These are phyloP conservation scores for Aspergillus saccharolyticus DNA, from an alignment of 495 filamentous ascomycete species.

Conservation along the genomic window DNA sequence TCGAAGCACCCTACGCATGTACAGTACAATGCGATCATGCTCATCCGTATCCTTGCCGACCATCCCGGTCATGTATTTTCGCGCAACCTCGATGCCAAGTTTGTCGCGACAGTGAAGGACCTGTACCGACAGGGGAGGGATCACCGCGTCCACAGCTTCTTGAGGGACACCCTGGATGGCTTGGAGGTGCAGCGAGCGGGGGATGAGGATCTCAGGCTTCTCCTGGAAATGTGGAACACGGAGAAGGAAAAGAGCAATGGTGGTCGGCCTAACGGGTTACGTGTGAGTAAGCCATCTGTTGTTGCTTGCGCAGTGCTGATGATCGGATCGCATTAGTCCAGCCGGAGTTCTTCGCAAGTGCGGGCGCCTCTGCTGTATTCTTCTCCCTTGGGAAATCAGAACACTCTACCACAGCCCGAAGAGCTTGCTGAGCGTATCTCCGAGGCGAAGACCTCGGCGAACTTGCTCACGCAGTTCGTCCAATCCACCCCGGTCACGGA, in stretches of 20 bases:
- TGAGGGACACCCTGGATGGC: conserved; percentile 75
- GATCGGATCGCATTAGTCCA: neutral
- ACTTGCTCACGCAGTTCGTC: conserved; percentile 83
- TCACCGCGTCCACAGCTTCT: conserved; percentile 70
- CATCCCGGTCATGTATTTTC: conserved; percentile 91
- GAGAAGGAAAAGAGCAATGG: conserved; percentile 55
- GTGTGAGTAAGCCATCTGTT: neutral
- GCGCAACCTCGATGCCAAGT: conserved; percentile 76
- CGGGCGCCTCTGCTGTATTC: conserved; percentile 28
- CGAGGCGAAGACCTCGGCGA: conserved; percentile 84
- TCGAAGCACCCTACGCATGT: conserved; percentile 56
- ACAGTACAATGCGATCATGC: conserved; percentile 97
- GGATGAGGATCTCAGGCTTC: conserved; percentile 62
- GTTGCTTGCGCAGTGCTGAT: neutral
- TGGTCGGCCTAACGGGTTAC: neutral
- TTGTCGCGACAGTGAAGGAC: conserved; percentile 68
- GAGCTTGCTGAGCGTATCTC: conserved; percentile 81
- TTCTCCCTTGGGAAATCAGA: conserved; percentile 32
- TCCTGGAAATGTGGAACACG: conserved; percentile 84
- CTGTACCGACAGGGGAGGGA: conserved; percentile 68
- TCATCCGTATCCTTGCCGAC: conserved; percentile 84
- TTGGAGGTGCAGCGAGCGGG: conserved; percentile 63
- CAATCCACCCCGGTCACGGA: conserved; percentile 75
- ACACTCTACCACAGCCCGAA: conserved; percentile 62
- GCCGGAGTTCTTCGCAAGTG: conserved; percentile 7